Base-by-base conservation (phyloP, 1,284 basidiomycete species). In the Coniophora puteana region DNA sequence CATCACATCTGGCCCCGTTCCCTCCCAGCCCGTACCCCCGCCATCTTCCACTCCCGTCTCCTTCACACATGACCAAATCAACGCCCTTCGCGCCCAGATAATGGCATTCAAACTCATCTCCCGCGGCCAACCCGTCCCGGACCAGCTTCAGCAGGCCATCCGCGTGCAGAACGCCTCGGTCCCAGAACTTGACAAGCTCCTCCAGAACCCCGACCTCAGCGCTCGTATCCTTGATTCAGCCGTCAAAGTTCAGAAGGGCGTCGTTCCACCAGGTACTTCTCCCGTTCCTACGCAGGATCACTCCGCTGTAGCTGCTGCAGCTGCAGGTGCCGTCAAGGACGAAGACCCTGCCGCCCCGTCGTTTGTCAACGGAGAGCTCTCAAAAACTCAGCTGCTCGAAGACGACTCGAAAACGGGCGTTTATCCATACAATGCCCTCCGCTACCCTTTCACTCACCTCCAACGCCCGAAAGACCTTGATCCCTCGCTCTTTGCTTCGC, bases 401-500 rank as follows among this genome's bases (percentile, higher is more conserved):
- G 85, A 92, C 59, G 83, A 95, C 58, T 68, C 78, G 34, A 74
- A 78, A 46, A 93, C 90, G 3, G 76, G 82, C 38, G 83, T 97
- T 44, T 95, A 96, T 57, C 95, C 95, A 1, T 97, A 95, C 74
- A 98, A 97, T 62, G 85, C 94, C n/a, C 96, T 85, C 62, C 73
- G 76, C 20, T 82, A 94, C 55, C 95, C 95, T 1, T 86, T 90
- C 54, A 76, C 84, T 4, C 81, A 87, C 51, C 78, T 90, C 48
- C 78, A 79, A 47, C 76, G 80, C 20, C 72, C 77, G 33, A 61
- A 78, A 41, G 81, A 78, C 40, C 69, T 67, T 34, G 76, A 81
- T 55, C 75, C 81, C 28, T 57, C 71, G 21, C 61, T 80, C 42
- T 80, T 78, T 51, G 77, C 80, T 1, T 83, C 84, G 27, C 81